Evolutionary conservation across 2,329 filamentous ascomycete species (phyloP), one percentile per base, ranked within the genome.

Genomic region (Fusarium sp.): DNA sequence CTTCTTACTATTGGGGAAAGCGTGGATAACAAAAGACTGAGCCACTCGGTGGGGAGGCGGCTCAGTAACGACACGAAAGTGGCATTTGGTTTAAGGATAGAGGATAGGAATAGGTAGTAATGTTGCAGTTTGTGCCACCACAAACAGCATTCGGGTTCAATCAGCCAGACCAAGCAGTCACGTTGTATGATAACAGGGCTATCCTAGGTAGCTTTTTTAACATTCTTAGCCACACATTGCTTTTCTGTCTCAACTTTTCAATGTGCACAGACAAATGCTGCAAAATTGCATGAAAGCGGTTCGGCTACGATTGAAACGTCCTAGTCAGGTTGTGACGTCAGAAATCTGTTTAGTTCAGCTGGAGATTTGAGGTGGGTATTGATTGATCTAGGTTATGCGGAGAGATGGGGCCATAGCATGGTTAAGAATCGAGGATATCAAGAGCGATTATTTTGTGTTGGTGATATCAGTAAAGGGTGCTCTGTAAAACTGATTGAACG

Each of bases 31-130:
- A 42, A 41, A 60, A 38, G 22, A 66, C 63, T 39, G 65, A 65
- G 65, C 65, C 61, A 74, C 73, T 77, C 74, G 76, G 75, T 77
- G 76, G 62, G 76, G 75, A 78, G 76, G 68, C 71, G 65, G 68
- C 68, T 70, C 75, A 55, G 52, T 57, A 65, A 52, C 29, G 54
- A 29, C 52, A 55, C 25, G 35, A 44, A 68, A 62, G 38, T 55
- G 59, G 50, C 47, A 38, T 45, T 47, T 44, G 31, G 49, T 67
- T 62, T 22, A 41, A 55, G 35, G 17, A 25, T 22, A 25, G 31
- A n/a, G 31, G 17, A 25, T 35, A 50, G 31, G 47, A 27, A 53
- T 17, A 56, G 68, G 53, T 25, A 50, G 47, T 31, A 61, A 68
- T 61, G 42, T 53, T 41, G 38, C 29, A 44, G 47, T 22, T 47